A percentile compares a stretch with the other conserved stretches of the same genome.
These are phyloP conservation scores for Staphylotrichum tortipilum DNA, from an alignment of 495 filamentous ascomycete genomes.

Conservation along the genomic window DNA sequence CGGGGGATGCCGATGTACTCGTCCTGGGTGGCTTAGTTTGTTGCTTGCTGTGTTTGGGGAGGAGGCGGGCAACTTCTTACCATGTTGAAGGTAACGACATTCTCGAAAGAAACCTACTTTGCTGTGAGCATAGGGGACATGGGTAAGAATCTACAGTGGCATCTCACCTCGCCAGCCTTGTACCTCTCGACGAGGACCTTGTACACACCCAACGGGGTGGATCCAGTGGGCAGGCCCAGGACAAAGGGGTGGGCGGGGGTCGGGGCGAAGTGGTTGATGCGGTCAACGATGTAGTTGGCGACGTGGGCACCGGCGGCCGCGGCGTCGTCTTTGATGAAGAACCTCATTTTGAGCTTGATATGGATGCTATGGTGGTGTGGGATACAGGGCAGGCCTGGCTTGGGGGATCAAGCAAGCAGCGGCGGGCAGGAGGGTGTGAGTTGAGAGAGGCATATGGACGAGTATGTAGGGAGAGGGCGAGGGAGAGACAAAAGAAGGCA, in stretches of 20 bases:
- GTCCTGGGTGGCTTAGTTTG: conserved; percentile 46
- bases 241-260: conserved; percentile 66
- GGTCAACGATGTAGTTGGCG: conserved; percentile 72
- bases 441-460: not conserved
- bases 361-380: too few species aligned
- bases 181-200: conserved; percentile 63
- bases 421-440: too few species aligned
- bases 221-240: conserved; percentile 75
- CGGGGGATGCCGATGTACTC: conserved; percentile 78
- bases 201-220: conserved; percentile 72
- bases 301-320: conserved; percentile 61
- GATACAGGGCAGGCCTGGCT: not conserved
- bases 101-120: conserved; percentile 74
- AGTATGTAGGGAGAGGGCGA: not conserved
- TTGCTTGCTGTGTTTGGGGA: not conserved
- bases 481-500: too few species aligned
- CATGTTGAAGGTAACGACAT: conserved; percentile 92
- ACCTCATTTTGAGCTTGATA: conserved; percentile 50
- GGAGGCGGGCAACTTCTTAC: conserved; percentile 34
- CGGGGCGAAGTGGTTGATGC: conserved; percentile 67
- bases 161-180: conserved; percentile 54
- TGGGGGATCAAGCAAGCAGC: too few species aligned
- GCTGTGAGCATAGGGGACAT: too few species aligned
- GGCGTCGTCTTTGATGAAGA: conserved; percentile 71
- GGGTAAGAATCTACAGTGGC: too few species aligned